Evolutionary conservation across 805 yeast species (phyloP).

Genomic region (Barnettozyma sp.): DNA sequence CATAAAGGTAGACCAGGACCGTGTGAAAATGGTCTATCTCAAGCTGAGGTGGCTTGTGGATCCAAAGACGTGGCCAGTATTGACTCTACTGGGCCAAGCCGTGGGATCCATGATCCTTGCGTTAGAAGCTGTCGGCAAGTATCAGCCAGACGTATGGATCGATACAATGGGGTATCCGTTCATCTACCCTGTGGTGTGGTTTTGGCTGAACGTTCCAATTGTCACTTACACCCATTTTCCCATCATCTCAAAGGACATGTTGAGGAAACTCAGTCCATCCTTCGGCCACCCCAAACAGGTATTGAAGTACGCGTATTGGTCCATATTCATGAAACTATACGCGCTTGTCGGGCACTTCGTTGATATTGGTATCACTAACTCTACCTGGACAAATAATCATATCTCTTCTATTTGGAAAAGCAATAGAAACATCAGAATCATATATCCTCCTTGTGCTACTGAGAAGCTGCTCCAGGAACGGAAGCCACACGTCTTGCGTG

Average conservation of each 20-base stretch:
- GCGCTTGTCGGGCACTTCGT: conserved; percentile 59
- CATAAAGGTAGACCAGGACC: conserved; percentile 39
- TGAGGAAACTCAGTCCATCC: conserved; percentile 29
- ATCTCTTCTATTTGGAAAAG: conserved; percentile 56
- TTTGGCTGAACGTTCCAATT: conserved; percentile 62
- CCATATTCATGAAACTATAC: conserved; percentile 54
- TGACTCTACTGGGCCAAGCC: conserved; percentile 85
- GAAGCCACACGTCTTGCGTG: conserved; percentile 21
- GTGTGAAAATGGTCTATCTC: conserved; percentile 60
- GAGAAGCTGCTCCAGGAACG: conserved; percentile 28
- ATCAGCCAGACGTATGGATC: conserved; percentile 80
- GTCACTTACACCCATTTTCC: conserved; percentile 94
- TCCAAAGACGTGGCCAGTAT: conserved; percentile 63
- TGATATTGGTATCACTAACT: conserved; percentile 65
- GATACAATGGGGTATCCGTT: conserved; percentile 96
- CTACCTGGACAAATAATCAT: conserved; percentile 88
- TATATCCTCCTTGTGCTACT: conserved; percentile 90
- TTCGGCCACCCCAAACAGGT: conserved; percentile 23
- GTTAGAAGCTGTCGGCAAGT: conserved; percentile 58
- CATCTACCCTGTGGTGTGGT: conserved; percentile 57
- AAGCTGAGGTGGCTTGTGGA: conserved; percentile 55
- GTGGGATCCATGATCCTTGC: conserved; percentile 67
- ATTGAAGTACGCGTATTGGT: conserved; percentile 66
- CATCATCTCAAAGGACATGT: conserved; percentile 82
- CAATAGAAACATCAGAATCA: conserved; percentile 37